phyloP scores from a whole-genome alignment of 1,139 yeast species.

The Nakaseomyces sp. region DNA sequence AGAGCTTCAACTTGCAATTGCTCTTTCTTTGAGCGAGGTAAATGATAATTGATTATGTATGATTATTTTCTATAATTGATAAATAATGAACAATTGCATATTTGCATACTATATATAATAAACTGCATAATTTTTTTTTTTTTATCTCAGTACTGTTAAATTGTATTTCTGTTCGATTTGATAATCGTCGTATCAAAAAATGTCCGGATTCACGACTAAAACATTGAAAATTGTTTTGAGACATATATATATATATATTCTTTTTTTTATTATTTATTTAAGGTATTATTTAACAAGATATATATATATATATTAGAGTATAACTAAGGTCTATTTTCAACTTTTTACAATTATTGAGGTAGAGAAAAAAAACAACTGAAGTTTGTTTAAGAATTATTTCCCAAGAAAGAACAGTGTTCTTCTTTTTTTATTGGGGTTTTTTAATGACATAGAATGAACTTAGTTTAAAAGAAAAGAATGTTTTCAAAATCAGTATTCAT shows the following conservation, averaged over 20 bases:
- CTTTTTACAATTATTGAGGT: not conserved
- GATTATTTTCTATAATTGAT: not conserved
- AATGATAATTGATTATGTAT: not conserved
- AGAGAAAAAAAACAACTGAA: not conserved
- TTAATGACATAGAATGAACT: not conserved
- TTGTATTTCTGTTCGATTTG: too few species aligned
- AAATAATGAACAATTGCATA: not conserved
- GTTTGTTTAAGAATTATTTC: not conserved
- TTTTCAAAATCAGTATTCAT: constrained; percentile 7
- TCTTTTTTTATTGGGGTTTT: not conserved
- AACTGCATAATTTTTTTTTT: not conserved
- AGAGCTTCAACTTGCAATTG: constrained; percentile 28
- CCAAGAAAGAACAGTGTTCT: not conserved
- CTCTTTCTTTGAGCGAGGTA: constrained; percentile 30
- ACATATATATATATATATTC: not conserved
- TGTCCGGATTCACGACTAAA: not conserved
- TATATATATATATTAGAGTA: not conserved
- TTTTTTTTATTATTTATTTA: not conserved
- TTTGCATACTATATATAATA: not conserved
- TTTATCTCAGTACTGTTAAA: too few species aligned
- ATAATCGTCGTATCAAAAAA: too few species aligned
- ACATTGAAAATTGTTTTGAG: not conserved
- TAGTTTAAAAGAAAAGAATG: not conserved
- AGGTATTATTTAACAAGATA: not conserved
- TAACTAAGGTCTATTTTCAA: not conserved